Evolutionary conservation across 78 protist genomes (phyloP), one percentile per base, ranked within the genome.

Genomic region (Cavenderia fasciculata): DNA sequence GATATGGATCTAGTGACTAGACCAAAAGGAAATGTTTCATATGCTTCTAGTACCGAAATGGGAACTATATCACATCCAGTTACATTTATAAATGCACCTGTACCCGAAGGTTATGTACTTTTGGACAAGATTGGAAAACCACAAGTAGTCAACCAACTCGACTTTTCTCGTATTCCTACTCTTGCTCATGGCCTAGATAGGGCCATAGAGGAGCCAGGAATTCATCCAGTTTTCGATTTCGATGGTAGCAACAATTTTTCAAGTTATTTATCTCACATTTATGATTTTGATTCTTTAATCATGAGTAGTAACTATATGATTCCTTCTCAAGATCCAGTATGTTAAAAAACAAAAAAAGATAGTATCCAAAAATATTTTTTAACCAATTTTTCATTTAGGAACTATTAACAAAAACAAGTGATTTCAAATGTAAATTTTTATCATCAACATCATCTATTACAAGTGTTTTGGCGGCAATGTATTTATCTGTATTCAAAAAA

Each of bases 371-470:
- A 25, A 33, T 34, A 61, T 61, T 40, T 18, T 34, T 18, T 34
- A 31, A 27, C 4, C 14, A 47, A 31, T 47, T 8, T 18, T 47
- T 31, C n/a, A 70, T 49, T 70, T 70, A 47, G 61, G 68, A 41
- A 25, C 33, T 82, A 40, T 19, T 82, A 0, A 36, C 18, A 0
- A 4, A 29, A 27, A 61, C 90, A 36, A 41, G 7, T 29, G 59
- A 65, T 12, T 7, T 57, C 31, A 51, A 43, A 34, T 40, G 57
- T 8, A 68, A 29, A 82, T 82, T 29, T 57, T 19, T 82, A 18
- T 56, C 71, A 56, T 82, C 90, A 18, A 82, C 90, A 29, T 68
- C 78, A 21, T 82, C 90, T 0, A 82, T 82, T 29, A 82, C 90
- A 1, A 2, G 79, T 11, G 47, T 82, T 7, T 31, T 82, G 19